These are phyloP conservation scores for Spongospora subterranea DNA, from an alignment of 208 protist species.

Conservation along the genomic window DNA sequence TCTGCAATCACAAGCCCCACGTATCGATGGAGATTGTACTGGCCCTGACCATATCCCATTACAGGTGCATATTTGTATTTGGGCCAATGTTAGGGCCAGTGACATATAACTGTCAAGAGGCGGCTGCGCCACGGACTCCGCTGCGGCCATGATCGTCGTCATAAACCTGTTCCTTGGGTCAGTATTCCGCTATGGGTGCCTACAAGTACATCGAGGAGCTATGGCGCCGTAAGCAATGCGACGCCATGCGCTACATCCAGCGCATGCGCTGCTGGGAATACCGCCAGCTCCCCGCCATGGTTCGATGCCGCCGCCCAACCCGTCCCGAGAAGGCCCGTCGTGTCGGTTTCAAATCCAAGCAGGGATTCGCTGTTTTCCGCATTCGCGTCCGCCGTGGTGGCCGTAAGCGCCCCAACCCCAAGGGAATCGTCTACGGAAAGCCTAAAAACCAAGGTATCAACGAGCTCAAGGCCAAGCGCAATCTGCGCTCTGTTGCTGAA, in stretches of 20 bases:
- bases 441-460: constrained; percentile 94
- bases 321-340: constrained; percentile 98
- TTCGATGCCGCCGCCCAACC: constrained; percentile 91
- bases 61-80: too few species aligned
- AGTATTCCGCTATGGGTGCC: constrained; percentile 86
- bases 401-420: constrained; percentile 93
- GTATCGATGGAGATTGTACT: too few species aligned
- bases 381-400: constrained; percentile 97
- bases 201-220: constrained; percentile 99
- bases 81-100: constrained; percentile 3
- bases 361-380: constrained; percentile 98
- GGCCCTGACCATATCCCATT: too few species aligned
- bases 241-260: constrained; percentile 98
- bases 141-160: background rate
- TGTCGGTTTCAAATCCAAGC: constrained; percentile 99
- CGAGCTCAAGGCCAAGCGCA: constrained; percentile 93
- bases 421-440: constrained; percentile 98
- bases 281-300: constrained; percentile 87
- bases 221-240: constrained; percentile 99
- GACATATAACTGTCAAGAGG: background rate
- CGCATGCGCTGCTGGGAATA: constrained; percentile 99
- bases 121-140: constrained; percentile 2
- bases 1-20: too few species aligned
- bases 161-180: background rate
- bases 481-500: constrained; percentile 93